Base-by-base conservation (phyloP, 169 alveolate species). In the Plasmodium adleri region DNA sequence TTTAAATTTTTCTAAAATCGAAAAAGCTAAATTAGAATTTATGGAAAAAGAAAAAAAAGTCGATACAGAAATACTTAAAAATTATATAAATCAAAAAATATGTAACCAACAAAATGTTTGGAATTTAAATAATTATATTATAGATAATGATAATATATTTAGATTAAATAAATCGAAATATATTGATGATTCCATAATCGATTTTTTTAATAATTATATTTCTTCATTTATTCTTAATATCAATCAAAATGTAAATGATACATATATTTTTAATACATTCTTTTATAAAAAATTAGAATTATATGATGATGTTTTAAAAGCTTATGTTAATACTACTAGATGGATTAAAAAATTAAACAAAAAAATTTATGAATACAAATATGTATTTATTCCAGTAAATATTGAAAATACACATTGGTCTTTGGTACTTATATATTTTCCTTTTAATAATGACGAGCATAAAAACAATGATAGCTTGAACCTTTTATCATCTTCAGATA, bases 371-470 rank as follows among this genome's bases (percentile, higher is more conserved):
- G 80, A 83, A 24, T 72, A 92, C 9, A 74, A 71, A 52, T 88
- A 83, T 43, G 92, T 92, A 2, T 92, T 92, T 52, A 62, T 92
- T 54, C 95, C 95, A 20, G 80, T 92, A 26, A 92, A 92, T 45
- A 74, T 88, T 12, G 56, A 60, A 12, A 89, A 80, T 12, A 88
- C 88, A 3, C 95, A 92, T 74, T 92, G 95, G 95, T 92, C 95
- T 6, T 71, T 92, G 50, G 92, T 88, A 12, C 54, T 92, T 9
- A 54, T 92, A 15, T 88, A 89, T 39, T 88, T 88, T 54, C 95
- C 95, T 32, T 73, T 80, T 43, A 83, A 74, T 28, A 1, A 20
- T 10, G n/a, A 3, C 2, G 32, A 74, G 0, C 63, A 39, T 9
- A 66, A 59, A 5, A 7, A 39, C 1, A 7, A 6, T 5, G 47